A percentile compares a stretch with the other conserved stretches of the same genome.
Conservation (phyloP, 306 rosid genomes). For the Ziziphus jujuba region DNA sequence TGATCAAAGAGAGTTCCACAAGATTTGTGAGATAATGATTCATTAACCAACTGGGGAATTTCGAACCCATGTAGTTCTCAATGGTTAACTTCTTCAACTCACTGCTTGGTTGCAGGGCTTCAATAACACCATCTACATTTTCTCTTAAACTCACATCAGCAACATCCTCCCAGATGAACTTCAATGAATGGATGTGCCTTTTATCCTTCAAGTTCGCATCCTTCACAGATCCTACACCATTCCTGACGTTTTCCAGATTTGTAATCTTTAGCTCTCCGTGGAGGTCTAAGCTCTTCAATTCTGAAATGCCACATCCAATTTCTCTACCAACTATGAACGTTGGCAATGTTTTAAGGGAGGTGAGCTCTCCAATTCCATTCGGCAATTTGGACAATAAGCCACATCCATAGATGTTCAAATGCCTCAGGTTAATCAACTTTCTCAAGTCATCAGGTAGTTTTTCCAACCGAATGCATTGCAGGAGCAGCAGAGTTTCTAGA, state of each 20-base stretch:
- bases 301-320: constrained; percentile 7
- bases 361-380: constrained; percentile 11
- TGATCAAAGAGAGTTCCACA: constrained; percentile 6
- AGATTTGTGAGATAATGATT: constrained; percentile 11
- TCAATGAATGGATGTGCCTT: constrained; percentile 8
- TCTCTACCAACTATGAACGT: constrained; percentile 2
- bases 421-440: constrained; percentile 12
- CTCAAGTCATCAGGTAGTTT: constrained; percentile 22
- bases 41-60: background rate
- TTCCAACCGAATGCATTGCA: constrained; percentile 4
- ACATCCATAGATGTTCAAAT: background rate
- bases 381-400: background rate
- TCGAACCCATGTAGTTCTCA: background rate
- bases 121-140: constrained; percentile 1
- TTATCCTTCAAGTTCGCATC: background rate
- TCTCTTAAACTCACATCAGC: constrained; percentile 3
- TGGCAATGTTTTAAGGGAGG: constrained; percentile 5
- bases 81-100: constrained; percentile 7
- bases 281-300: constrained; percentile 1
- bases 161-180: background rate
- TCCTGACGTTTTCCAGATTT: background rate
- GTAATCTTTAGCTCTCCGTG: background rate
- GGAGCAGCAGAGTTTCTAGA: constrained; percentile 14
- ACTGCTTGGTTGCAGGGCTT: background rate
- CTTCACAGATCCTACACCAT: background rate